Conservation (phyloP, 768 basidiomycete genomes). For the Podaxis carcinomalis region DNA sequence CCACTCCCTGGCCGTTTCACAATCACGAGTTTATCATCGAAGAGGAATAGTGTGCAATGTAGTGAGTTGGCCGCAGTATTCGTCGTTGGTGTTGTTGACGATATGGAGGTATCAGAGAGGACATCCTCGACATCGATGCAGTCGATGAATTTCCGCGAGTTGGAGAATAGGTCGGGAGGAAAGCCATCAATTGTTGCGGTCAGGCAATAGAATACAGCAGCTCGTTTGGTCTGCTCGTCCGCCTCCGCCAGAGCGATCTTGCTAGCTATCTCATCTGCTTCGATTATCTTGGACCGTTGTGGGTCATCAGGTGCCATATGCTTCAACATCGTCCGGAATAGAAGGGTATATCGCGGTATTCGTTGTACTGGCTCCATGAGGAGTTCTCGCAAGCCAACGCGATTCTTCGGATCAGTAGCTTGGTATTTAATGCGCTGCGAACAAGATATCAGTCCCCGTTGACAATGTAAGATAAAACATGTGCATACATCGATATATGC, state of each 20-base stretch:
- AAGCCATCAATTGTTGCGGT: conserved; percentile 85
- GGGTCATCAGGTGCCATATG: conserved; percentile 77
- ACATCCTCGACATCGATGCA: conserved; percentile 92
- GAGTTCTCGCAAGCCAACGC: conserved; percentile 84
- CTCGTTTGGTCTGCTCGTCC: conserved; percentile 87
- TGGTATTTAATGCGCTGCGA: conserved; percentile 83
- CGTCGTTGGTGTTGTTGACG: conserved; percentile 39
- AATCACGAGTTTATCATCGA: conserved; percentile 91
- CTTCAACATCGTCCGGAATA: conserved; percentile 91
- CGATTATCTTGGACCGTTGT: conserved; percentile 72
- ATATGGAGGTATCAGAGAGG: conserved; percentile 44
- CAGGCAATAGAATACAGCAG: conserved; percentile 83
- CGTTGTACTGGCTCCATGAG: conserved; percentile 97
- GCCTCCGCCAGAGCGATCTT: conserved; percentile 90
- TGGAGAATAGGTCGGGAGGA: conserved; percentile 86
- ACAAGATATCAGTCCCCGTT: conserved; percentile 12
- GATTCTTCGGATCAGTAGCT: conserved; percentile 66
- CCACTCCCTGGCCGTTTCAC: conserved; percentile 79
- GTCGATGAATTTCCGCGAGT: conserved; percentile 83
- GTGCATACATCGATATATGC: conserved; percentile 81
- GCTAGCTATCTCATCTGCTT: conserved; percentile 85
- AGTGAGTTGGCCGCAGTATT: conserved; percentile 44
- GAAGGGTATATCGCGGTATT: conserved; percentile 89
- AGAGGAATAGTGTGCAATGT: conserved; percentile 87
- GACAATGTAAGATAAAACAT: conserved; percentile 7